Evolutionary conservation across 2,329 filamentous ascomycete species (phyloP).

Genomic region (Massarina eburnea): DNA sequence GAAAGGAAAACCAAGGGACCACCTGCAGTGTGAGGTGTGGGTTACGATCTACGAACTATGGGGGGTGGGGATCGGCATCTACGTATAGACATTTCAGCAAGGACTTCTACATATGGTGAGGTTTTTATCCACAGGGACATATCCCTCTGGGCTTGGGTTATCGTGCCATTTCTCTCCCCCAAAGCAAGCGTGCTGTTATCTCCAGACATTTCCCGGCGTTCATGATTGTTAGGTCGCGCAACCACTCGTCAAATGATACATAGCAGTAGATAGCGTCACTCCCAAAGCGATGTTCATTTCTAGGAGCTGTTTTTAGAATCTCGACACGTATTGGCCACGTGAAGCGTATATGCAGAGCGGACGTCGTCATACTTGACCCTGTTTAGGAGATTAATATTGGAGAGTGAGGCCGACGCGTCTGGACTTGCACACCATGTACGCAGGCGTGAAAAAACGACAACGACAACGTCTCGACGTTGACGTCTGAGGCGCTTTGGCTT

Average conservation of each 20-base stretch:
- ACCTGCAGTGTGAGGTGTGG: slow-evolving; percentile 11
- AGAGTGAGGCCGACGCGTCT: too few relatives aligned
- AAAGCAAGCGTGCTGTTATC: slow-evolving; percentile 13
- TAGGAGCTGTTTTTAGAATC: too few relatives aligned
- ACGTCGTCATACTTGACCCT: too few relatives aligned
- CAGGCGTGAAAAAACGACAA: too few relatives aligned
- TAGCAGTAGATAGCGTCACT: slow-evolving; percentile 1
- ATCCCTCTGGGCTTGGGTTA: slow-evolving; percentile 12
- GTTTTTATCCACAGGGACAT: slow-evolving; percentile 9
- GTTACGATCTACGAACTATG: slow-evolving; percentile 9
- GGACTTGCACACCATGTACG: too few relatives aligned
- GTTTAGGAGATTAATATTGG: too few relatives aligned
- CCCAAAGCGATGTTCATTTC: slow-evolving; percentile 3
- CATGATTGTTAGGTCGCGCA: slow-evolving; percentile 13
- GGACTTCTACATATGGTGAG: slow-evolving; percentile 10
- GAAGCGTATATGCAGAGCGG: too few relatives aligned
- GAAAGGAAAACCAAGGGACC: not conserved
- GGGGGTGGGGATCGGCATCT: slow-evolving; percentile 27
- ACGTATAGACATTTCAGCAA: slow-evolving; percentile 35
- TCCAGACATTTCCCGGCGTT: slow-evolving; percentile 37
- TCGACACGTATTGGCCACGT: too few relatives aligned
- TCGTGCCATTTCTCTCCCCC: not conserved
- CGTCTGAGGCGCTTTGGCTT: too few relatives aligned
- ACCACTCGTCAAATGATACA: slow-evolving; percentile 5
- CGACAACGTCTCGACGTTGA: too few relatives aligned